phyloP scores from a whole-genome alignment of 306 rosid species.

The Vigna nakashimae region DNA sequence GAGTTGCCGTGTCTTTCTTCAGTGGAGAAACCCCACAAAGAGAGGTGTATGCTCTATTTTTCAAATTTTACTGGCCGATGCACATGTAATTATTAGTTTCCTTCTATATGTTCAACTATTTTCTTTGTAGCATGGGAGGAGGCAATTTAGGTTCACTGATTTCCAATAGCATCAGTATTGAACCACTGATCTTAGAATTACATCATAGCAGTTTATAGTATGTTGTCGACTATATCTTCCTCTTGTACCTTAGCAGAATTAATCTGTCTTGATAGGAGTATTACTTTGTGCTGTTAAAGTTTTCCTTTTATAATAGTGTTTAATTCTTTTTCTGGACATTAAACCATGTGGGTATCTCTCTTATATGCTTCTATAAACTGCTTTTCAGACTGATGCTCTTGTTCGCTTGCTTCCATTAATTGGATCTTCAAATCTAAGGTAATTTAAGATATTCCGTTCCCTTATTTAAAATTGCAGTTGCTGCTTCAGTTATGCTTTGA shows the following conservation, averaged over 20 bases:
- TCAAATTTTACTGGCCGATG: conserved; percentile 27
- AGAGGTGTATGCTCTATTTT: conserved; percentile 64
- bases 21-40: conserved; percentile 77
- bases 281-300: conserved; percentile 32
- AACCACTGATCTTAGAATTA: conserved; percentile 20
- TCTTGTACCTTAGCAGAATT: conserved; percentile 1
- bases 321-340: background rate
- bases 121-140: conserved; percentile 11
- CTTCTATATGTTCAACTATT: conserved; percentile 5
- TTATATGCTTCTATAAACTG: conserved; percentile 42
- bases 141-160: background rate
- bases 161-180: conserved; percentile 20
- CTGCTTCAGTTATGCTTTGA: background rate
- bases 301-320: conserved; percentile 5
- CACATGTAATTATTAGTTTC: conserved; percentile 21
- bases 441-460: conserved; percentile 35
- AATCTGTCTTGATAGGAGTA: conserved; percentile 26
- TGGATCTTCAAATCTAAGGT: conserved; percentile 93
- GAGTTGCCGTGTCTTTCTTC: conserved; percentile 70
- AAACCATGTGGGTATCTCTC: conserved; percentile 31
- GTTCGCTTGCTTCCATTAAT: conserved; percentile 90
- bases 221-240: conserved; percentile 8
- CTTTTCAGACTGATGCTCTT: conserved; percentile 95
- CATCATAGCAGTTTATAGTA: conserved; percentile 6
- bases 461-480: conserved; percentile 12